Evolutionary conservation across 208 protist species (phyloP), one percentile per base, ranked within the genome.

Genomic region (Porcisia hertigi): DNA sequence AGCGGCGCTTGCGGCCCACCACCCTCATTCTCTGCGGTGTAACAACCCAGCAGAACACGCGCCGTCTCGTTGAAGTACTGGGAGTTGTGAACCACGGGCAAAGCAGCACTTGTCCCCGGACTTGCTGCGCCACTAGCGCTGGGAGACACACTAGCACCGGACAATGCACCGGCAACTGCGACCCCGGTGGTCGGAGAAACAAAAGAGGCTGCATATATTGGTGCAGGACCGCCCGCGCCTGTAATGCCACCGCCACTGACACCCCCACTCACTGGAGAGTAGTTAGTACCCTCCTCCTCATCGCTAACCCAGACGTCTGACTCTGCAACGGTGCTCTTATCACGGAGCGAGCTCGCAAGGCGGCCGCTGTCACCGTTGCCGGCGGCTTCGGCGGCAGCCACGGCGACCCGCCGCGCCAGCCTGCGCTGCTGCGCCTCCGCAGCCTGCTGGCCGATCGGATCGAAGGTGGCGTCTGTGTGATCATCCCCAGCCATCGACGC

Each of bases 401-500:
- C 62, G 14, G 79, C 76, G 0, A 77, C 65, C 0, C 88, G 79
- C 30, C 85, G 83, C 25, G 76, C 80, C 11, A 75, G 75, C 71
- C 84, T 85, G 5, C 86, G 86, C 73, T 81, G 75, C 47, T 75
- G 82, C n/a, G 79, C 73, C n/a, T 77, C 76, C 59, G 83, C 85
- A 8, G 87, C 85, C 79, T 87, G 82, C 23, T 86, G 83, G n/a
- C 81, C 81, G 62, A 95, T 88, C 7, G 91, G 91, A 66, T 95
- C 91, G 71, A 95, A 95, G 7, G 71, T 73, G 7, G n/a, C 59
- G 5, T 52, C 72, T 8, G 11, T 30, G 18, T 16, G 34, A 11
- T n/a, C 64, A 6, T 14, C 39, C 80, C n/a, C n/a, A 34, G 12
- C 47, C 11, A 30, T 41, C 65, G 25, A 57, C 6, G 47, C 7